Evolutionary conservation across 192 early-diverging fungal genomes (phyloP), one percentile per base, ranked within the genome.

Genomic region (Lunasporangiospora selenospora): DNA sequence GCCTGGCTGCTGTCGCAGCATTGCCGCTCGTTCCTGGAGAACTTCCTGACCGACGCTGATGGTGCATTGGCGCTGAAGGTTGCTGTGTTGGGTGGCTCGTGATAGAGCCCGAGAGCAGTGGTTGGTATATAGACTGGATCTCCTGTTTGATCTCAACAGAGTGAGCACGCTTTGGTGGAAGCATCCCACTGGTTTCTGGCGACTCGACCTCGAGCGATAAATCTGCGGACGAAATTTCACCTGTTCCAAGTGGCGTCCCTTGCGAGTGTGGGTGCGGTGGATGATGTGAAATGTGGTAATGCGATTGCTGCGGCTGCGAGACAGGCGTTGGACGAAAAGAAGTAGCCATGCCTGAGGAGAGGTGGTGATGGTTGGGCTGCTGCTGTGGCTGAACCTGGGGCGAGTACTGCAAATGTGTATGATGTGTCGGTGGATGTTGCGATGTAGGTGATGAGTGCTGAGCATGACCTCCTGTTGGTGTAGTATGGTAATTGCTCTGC

Each of bases 91-190:
- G n/a, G n/a, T n/a, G n/a, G n/a, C n/a, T n/a, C n/a, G n/a, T n/a
- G n/a, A n/a, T n/a, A n/a, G n/a, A n/a, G n/a, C n/a, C 38, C n/a
- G 63, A 55, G 8, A 56, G 43, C 38, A 65, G 47, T 19, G 63
- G 63, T 19, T 65, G 63, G 21, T 65, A 65, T 15, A 65, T 56
- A 3, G 58, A 49, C 21, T 65, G 63, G 16, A 65, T 49, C 23
- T 65, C 63, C 26, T 65, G 63, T 46, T 65, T 65, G 26, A 65
- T 65, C 10, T 65, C 63, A 3, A 65, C 63, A 41, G 63, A 65
- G 26, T 65, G 53, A 0, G 53, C 57, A 24, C 63, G 53, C 13
- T 49, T 46, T n/a, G n/a, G n/a, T n/a, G n/a, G 27, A 65, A 48
- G 7, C 46, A 48, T 3, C 51, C 36, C 2, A 34, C 23, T 23